Evolutionary conservation across 306 rosid genomes (phyloP), one percentile per base, ranked within the genome.

Genomic region (Corylus heterophylla): DNA sequence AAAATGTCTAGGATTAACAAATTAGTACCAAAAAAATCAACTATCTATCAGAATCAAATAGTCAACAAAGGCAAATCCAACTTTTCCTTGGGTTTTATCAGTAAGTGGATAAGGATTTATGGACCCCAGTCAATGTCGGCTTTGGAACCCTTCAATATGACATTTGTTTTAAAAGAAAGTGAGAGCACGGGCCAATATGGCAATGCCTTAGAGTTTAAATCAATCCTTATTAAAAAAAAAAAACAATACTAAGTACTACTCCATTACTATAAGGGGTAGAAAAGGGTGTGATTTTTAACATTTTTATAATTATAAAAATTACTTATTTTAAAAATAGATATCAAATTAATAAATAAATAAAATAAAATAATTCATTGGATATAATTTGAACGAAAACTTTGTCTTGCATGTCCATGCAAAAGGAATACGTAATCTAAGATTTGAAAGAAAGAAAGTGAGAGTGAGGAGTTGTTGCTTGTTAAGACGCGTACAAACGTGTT

Each of bases 381-480:
- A 31, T 3, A 31, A 39, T 39, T 4, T 39, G 44, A 39, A 39
- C 44, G 6, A 39, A 39, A 4, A 39, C 44, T 39, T 5, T 39
- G 44, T 39, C 44, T 5, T 5, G 39, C 3, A 2, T 3, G 44
- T 39, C 44, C 44, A 39, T 39, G 6, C 44, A 39, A 39, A 39
- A 39, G 0, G 44, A 39, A 35, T 7, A 39, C 16, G 11, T 17
- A 54, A 45, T 10, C 69, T 1, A 68, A 31, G 3, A 44, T 45
- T 49, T n/a, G 73, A 66, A 35, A 76, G 48, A 37, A 52, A 18
- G 66, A 66, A 50, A 51, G 74, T 35, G 64, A 18, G 22, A 45
- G 63, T 17, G 66, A 35, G 9, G 59, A 8, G 62, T 51, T 44
- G n/a, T 13, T 66, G 42, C 22, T 67, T 4, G 54, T 77, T 8